Percentiles rank a stretch among this genome's conserved stretches.
Evolutionary conservation across 2,329 filamentous ascomycete genomes (phyloP).

Genomic region (Neopestalotiopsis sp.): DNA sequence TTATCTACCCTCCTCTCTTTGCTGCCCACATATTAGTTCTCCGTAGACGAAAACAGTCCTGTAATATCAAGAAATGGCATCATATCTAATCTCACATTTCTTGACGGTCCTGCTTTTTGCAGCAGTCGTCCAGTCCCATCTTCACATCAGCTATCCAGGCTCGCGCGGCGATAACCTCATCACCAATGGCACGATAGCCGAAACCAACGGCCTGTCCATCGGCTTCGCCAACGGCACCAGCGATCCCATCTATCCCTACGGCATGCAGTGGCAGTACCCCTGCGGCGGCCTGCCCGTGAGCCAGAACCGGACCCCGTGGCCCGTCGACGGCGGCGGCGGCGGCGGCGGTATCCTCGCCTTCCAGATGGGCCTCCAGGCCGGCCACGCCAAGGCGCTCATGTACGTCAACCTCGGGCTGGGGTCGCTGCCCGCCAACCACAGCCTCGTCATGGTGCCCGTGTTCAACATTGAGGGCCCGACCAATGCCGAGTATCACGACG

Average conservation of each 20-base stretch:
- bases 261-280: conserved; percentile 74
- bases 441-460: conserved; percentile 65
- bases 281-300: conserved; percentile 73
- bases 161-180: conserved; percentile 70
- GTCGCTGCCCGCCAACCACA: conserved; percentile 69
- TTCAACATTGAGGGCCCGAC: conserved; percentile 70
- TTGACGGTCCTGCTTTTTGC: background rate
- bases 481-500: conserved; percentile 67
- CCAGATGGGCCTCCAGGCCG: conserved; percentile 76
- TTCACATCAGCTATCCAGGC: conserved; percentile 67
- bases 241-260: conserved; percentile 59
- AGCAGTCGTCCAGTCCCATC: conserved; percentile 43
- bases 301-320: conserved; percentile 74
- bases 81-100: background rate
- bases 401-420: conserved; percentile 77
- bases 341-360: conserved; percentile 68
- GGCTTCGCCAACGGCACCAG: background rate
- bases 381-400: conserved; percentile 69
- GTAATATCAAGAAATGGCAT: background rate
- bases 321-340: conserved; percentile 62
- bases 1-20: background rate
- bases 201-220: conserved; percentile 13
- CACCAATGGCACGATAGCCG: conserved; percentile 45
- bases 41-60: background rate
- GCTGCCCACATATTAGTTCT: background rate